Conservation (phyloP, 1,284 basidiomycete genomes). For the Heterobasidion occidentale region DNA sequence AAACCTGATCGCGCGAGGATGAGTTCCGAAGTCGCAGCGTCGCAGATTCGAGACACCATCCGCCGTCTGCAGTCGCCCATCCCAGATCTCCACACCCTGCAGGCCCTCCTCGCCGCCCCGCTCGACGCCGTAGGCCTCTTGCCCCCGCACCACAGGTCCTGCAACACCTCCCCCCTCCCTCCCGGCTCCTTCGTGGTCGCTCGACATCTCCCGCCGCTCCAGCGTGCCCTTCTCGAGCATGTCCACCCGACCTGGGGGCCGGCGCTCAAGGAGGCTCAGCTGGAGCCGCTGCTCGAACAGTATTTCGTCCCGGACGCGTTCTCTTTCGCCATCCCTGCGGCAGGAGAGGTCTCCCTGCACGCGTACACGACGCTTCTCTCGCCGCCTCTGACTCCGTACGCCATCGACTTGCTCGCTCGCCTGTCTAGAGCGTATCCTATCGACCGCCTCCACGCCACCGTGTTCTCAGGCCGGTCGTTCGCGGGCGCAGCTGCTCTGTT, state of each 20-base stretch:
- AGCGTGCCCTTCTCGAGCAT: constrained; percentile 54
- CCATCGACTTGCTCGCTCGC: constrained; percentile 42
- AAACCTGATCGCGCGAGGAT: too few relatives aligned
- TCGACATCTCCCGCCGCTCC: constrained; percentile 51
- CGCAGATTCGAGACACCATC: constrained; percentile 38
- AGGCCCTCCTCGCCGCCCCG: constrained; percentile 64
- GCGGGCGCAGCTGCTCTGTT: constrained; percentile 23
- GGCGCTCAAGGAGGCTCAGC: constrained; percentile 40
- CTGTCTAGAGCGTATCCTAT: constrained; percentile 58
- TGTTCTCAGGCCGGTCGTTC: constrained; percentile 25
- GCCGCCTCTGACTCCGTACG: constrained; percentile 36
- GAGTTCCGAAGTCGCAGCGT: constrained; percentile 7
- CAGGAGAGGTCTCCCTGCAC: constrained; percentile 46
- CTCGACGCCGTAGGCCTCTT: constrained; percentile 50
- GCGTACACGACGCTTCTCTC: constrained; percentile 59
- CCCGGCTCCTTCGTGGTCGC: constrained; percentile 25
- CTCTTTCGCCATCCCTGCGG: constrained; percentile 35
- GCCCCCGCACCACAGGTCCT: constrained; percentile 39
- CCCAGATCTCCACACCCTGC: constrained; percentile 39
- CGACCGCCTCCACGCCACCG: constrained; percentile 50
- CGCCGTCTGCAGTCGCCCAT: constrained; percentile 44
- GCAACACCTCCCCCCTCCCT: constrained; percentile 28
- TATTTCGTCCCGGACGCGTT: constrained; percentile 66
- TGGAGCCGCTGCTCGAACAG: constrained; percentile 41
- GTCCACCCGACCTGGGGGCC: constrained; percentile 65